These are phyloP conservation scores for Mycena haematopus DNA, from an alignment of 768 basidiomycete species.

Conservation along the genomic window DNA sequence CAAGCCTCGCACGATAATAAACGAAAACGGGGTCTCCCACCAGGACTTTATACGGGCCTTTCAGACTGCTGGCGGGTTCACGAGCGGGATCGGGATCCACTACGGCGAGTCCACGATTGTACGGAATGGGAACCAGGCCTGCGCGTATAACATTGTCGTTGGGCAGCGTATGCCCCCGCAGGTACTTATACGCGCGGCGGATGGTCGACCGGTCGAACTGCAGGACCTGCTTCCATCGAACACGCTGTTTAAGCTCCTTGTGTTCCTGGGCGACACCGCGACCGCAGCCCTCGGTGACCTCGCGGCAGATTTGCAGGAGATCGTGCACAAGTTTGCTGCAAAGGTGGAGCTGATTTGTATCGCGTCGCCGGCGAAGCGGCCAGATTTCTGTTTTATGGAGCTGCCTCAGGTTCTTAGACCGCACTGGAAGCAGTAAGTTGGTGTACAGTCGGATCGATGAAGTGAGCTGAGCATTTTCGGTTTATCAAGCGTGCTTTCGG, in stretches of 20 bases:
- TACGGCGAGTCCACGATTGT: conserved; percentile 58
- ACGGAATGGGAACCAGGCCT: conserved; percentile 41
- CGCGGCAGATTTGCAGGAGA: conserved; percentile 40
- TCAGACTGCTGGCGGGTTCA: conserved; percentile 60
- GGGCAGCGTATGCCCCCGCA: conserved; percentile 63
- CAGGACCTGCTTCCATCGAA: conserved; percentile 61
- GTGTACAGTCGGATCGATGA: not conserved
- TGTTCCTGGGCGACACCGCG: conserved; percentile 56
- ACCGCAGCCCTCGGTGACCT: conserved; percentile 36
- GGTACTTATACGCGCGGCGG: conserved; percentile 55
- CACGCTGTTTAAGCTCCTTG: conserved; percentile 59
- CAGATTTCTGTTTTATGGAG: conserved; percentile 49
- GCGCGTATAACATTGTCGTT: conserved; percentile 49
- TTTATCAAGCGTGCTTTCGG: conserved; percentile 58
- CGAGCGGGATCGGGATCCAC: conserved; percentile 60
- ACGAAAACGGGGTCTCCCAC: conserved; percentile 58
- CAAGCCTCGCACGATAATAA: conserved; percentile 58
- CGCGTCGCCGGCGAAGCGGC: conserved; percentile 43
- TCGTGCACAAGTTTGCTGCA: conserved; percentile 41
- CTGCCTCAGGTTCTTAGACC: conserved; percentile 53
- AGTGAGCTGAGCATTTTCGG: not conserved
- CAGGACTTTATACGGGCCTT: conserved; percentile 60
- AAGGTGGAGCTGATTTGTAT: conserved; percentile 54
- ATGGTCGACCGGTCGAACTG: conserved; percentile 55
- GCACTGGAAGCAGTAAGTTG: conserved; percentile 66